phyloP scores from a whole-genome alignment of 2,329 filamentous ascomycete genomes.

The Xylariales sp. region DNA sequence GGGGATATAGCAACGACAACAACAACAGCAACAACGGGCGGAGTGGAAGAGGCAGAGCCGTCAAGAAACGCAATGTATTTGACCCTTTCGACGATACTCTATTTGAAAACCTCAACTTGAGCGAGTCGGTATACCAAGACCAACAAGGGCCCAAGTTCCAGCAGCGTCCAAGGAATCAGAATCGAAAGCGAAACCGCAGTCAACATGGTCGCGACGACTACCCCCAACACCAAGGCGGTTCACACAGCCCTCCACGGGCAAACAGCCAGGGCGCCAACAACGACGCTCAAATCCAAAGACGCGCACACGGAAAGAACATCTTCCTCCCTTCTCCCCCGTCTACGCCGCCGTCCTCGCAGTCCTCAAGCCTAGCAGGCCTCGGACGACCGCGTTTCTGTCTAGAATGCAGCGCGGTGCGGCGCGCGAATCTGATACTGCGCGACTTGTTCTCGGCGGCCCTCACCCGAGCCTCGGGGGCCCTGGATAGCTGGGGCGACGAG shows the following conservation, averaged over 20 bases:
- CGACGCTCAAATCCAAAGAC: background rate
- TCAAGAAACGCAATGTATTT: background rate
- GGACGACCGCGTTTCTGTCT: constrained; percentile 38
- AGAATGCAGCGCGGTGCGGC: constrained; percentile 47
- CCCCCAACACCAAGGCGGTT: no score
- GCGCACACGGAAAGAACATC: background rate
- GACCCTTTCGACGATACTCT: constrained; percentile 12
- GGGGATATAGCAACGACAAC: background rate
- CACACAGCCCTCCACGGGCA: background rate
- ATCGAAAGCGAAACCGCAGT: background rate
- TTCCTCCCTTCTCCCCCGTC: background rate
- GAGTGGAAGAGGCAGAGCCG: background rate
- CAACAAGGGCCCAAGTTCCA: background rate
- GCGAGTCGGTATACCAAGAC: background rate
- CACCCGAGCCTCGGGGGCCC: constrained; percentile 25
- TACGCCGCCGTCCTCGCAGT: background rate
- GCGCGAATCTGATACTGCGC: constrained; percentile 45
- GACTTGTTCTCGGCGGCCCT: constrained; percentile 36
- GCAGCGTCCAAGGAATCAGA: background rate
- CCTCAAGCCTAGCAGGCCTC: background rate
- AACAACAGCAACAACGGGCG: background rate
- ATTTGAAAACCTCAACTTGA: constrained; percentile 2
- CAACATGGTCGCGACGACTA: background rate
- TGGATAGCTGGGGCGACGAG: constrained; percentile 44
- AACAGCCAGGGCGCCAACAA: background rate